Conservation (phyloP, 1,284 basidiomycete genomes). For the Mycosarcoma maydis region DNA sequence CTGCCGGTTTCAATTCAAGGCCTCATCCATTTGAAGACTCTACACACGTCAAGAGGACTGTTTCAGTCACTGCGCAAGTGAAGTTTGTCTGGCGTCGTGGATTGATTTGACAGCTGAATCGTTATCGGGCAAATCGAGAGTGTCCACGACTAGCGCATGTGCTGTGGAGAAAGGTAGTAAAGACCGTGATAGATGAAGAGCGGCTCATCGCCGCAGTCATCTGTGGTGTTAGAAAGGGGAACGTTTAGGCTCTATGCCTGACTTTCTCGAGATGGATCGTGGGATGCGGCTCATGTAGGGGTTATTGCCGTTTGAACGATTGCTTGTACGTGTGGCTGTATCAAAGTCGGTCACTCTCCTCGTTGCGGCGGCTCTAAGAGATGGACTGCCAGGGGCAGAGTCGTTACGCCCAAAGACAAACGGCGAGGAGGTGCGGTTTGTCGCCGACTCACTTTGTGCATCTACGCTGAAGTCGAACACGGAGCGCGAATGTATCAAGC, state of each 20-base stretch:
- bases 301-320: neutral
- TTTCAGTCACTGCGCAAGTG: no score
- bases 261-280: constrained; percentile 14
- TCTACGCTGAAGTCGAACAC: constrained; percentile 23
- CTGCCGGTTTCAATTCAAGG: no score
- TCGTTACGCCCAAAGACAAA: constrained; percentile 17
- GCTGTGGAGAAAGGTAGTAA: no score
- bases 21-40: no score
- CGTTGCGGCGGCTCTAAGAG: constrained; percentile 1
- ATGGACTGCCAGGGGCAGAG: neutral
- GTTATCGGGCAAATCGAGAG: no score
- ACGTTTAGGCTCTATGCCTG: constrained; percentile 5
- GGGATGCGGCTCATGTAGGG: constrained; percentile 25
- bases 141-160: no score
- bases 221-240: constrained; percentile 1
- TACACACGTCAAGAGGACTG: no score
- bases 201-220: no score
- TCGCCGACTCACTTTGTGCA: neutral
- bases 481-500: constrained; percentile 16
- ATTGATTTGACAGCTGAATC: no score
- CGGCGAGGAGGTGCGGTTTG: constrained; percentile 8
- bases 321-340: neutral
- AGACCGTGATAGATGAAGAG: neutral
- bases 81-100: no score
- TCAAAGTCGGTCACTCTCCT: constrained; percentile 25